Evolutionary conservation across 1,139 yeast species (phyloP).

Genomic region (Yamadazyma pseudoaaseri): DNA sequence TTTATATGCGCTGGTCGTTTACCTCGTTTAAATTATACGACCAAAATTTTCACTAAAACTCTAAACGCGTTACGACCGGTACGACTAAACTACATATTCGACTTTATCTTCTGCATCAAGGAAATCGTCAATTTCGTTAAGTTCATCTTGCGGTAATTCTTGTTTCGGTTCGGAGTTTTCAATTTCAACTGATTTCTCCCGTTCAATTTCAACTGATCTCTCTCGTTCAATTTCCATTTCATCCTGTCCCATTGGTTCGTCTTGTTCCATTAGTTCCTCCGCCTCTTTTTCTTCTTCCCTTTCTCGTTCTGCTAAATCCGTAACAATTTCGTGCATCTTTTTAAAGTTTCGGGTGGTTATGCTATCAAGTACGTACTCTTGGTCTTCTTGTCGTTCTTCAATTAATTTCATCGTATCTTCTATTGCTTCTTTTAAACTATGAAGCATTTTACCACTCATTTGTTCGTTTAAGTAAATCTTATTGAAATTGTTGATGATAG

Average conservation of each 20-base stretch:
- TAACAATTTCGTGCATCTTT: conserved; percentile 37
- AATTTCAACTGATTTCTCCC: not conserved
- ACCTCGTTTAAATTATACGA: conserved; percentile 10
- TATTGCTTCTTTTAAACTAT: conserved; percentile 33
- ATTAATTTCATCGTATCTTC: conserved; percentile 31
- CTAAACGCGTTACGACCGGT: not conserved
- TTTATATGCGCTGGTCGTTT: conserved; percentile 13
- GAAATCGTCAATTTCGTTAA: conserved; percentile 34
- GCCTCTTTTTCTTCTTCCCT: conserved; percentile 11
- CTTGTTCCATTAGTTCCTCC: conserved; percentile 4
- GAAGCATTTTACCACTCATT: conserved; percentile 28
- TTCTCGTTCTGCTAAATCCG: conserved; percentile 19
- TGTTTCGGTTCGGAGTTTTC: not conserved
- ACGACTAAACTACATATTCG: conserved; percentile 31
- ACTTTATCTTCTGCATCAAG: conserved; percentile 43
- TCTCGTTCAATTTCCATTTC: not conserved
- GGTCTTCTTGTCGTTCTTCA: conserved; percentile 23
- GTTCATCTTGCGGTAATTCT: conserved; percentile 10
- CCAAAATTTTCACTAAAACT: not conserved
- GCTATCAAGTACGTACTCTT: conserved; percentile 41
- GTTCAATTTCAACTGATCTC: not conserved
- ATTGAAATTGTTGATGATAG: conserved; percentile 52
- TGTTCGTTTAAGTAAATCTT: conserved; percentile 41
- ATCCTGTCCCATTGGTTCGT: not conserved
- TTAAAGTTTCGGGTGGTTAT: conserved; percentile 45